Evolutionary conservation across 2,329 filamentous ascomycete genomes (phyloP), one percentile per base, ranked within the genome.

Genomic region (Corynespora cassiicola): DNA sequence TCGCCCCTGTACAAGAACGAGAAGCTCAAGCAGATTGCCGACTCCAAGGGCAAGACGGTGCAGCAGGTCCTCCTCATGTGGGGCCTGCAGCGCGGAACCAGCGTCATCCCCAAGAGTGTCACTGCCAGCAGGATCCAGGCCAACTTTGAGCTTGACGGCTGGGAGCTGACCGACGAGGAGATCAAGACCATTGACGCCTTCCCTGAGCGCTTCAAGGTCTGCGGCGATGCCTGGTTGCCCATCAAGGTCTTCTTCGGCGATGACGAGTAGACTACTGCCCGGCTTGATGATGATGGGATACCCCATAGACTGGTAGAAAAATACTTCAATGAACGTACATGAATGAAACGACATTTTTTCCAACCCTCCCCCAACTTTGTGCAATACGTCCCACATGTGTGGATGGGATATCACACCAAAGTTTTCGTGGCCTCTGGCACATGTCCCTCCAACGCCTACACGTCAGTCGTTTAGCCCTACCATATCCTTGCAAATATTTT

Each of bases 101-200:
- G 82, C 51, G 88, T 95, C 35, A 90, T 95, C 58, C 89, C 89
- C 58, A 95, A 95, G 79, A 87, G 81, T 35, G 86, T 91, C 42
- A 90, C 81, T 52, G 79, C 83, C 52, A 76, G 75, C 36, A 81
- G 89, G 26, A 90, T 95, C 59, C 76, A 87, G 70, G 80, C 75
- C 47, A 95, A 95, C 77, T 88, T 84, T 55, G 80, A 86, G 66
- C 75, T 75, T 16, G 81, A 90, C 66, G 87, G 85, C 36, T 92
- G 84, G 82, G 75, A 81, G 42, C 72, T 95, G 68, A 85, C 80
- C 3, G 78, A 79, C 3, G 87, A 88, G 30, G 89, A 95, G 74
- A 68, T 92, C 33, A 76, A 79, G 55, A 75, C 80, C 68, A 75
- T 95, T 32, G 82, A 82, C 58, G 78, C 72, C 57, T 77, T 92